phyloP scores from a whole-genome alignment of 2,329 filamentous ascomycete species.

The Phaeosphaeria sp. region DNA sequence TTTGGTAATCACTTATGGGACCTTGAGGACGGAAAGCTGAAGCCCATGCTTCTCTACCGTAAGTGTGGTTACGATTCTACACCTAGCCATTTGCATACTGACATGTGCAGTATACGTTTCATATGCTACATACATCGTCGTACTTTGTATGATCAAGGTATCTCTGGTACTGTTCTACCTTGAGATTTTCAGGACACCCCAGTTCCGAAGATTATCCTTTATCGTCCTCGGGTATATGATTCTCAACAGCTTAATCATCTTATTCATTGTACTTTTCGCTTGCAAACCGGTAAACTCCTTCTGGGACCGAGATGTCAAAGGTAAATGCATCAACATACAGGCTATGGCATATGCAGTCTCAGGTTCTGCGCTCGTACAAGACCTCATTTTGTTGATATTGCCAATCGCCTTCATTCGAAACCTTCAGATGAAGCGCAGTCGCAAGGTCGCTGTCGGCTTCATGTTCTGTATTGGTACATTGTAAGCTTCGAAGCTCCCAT shows the following conservation, averaged over 20 bases:
- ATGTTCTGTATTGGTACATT: slow-evolving; percentile 34
- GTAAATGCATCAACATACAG: slow-evolving; percentile 27
- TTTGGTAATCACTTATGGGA: slow-evolving; percentile 36
- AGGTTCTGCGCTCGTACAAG: slow-evolving; percentile 24
- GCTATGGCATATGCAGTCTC: slow-evolving; percentile 27
- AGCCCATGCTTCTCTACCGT: slow-evolving; percentile 21
- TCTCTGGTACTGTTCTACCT: slow-evolving; percentile 33
- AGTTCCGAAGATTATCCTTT: slow-evolving; percentile 20
- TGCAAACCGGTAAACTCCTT: slow-evolving; percentile 28
- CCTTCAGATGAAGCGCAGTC: slow-evolving; percentile 22
- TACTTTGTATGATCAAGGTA: slow-evolving; percentile 25
- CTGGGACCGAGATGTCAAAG: slow-evolving; percentile 33
- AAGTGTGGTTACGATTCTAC: not conserved
- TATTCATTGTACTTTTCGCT: slow-evolving; percentile 25
- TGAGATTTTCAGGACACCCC: slow-evolving; percentile 25
- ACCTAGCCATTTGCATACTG: no score
- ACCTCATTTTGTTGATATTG: slow-evolving; percentile 28
- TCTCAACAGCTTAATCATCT: slow-evolving; percentile 17
- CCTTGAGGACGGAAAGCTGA: slow-evolving; percentile 19
- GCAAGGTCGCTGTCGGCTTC: slow-evolving; percentile 25
- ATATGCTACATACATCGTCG: slow-evolving; percentile 23
- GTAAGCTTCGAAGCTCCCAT: no score
- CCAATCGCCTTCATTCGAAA: slow-evolving; percentile 23
- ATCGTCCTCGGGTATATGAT: slow-evolving; percentile 17
- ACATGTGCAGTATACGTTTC: slow-evolving; percentile 29